Evolutionary conservation across 2,329 filamentous ascomycete genomes (phyloP), one percentile per base, ranked within the genome.

Genomic region (Claviceps capensis): DNA sequence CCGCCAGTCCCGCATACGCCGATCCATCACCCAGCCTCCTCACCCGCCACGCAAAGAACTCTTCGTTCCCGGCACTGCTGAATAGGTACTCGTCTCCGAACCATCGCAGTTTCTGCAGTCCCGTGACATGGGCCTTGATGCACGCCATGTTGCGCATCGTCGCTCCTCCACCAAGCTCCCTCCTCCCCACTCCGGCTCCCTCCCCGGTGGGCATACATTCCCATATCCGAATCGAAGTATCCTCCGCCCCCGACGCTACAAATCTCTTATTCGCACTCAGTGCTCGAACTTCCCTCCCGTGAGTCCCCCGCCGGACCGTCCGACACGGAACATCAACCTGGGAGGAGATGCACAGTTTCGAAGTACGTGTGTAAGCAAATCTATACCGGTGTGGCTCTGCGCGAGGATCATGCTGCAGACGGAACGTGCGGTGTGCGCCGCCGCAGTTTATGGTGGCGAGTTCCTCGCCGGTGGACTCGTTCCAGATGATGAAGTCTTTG

Each of bases 41-140:
- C 37, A 91, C 66, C 42, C 79, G 76, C 91, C 93, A 98, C 11
- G 90, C 77, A 59, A 84, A 91, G 56, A 97, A 85, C 66, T 98
- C 91, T 64, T 96, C 91, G 55, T 82, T 83, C 0, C 90, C 93
- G 5, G 81, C 88, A 60, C 88, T 90, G 57, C 87, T 95, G 63
- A 97, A 86, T 2, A 98, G 77, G 59, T 84, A 85, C 1, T 72
- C 65, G 2, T 83, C 78, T 47, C 79, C 75, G 1, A 85, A 81
- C 87, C 88, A 97, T 54, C 77, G 77, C 1, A 95, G 71, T 55
- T 83, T 77, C 64, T 96, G 91, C 7, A 97, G 79, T 0, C 91
- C 93, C 0, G 88, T 84, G 1, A 81, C 84, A 63, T 98, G 93
- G 51, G 79, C 80, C 57, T 88, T 83, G 19, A 95, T 66, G 0